phyloP scores from a whole-genome alignment of 164 flowering plant species.

The Kalanchoe fedtschenkoi region DNA sequence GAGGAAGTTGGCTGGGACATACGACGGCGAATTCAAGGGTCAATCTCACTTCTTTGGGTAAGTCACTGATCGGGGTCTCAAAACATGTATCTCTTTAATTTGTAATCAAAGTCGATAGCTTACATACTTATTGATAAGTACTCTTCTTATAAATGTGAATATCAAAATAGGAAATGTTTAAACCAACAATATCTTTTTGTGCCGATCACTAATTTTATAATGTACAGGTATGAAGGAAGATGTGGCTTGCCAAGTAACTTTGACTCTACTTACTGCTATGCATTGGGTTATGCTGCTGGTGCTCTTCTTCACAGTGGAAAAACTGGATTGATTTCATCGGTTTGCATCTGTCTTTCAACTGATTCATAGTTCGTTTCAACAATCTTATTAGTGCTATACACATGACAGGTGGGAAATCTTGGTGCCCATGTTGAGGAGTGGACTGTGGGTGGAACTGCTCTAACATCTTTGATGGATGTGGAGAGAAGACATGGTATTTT shows the following conservation, averaged over 20 bases:
- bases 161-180: not conserved
- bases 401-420: constrained; percentile 73
- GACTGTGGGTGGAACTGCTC: constrained; percentile 95
- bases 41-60: constrained; percentile 99
- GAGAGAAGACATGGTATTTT: constrained; percentile 95
- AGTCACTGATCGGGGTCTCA: not conserved
- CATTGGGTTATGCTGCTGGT: constrained; percentile 90
- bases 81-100: not conserved
- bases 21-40: constrained; percentile 61
- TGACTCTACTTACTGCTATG: constrained; percentile 86
- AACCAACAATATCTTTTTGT: not conserved
- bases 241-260: constrained; percentile 96
- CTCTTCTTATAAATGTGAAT: not conserved
- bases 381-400: not conserved
- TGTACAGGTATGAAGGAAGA: constrained; percentile 82
- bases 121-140: not conserved
- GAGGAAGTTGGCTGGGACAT: constrained; percentile 52
- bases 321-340: constrained; percentile 93
- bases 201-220: not conserved
- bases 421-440: constrained; percentile 79
- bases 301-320: constrained; percentile 80
- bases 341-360: constrained; percentile 20
- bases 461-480: constrained; percentile 95
- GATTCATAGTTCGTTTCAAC: not conserved
- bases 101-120: not conserved